phyloP scores from a whole-genome alignment of 805 yeast genomes.

The Maudiozyma turicensis region DNA sequence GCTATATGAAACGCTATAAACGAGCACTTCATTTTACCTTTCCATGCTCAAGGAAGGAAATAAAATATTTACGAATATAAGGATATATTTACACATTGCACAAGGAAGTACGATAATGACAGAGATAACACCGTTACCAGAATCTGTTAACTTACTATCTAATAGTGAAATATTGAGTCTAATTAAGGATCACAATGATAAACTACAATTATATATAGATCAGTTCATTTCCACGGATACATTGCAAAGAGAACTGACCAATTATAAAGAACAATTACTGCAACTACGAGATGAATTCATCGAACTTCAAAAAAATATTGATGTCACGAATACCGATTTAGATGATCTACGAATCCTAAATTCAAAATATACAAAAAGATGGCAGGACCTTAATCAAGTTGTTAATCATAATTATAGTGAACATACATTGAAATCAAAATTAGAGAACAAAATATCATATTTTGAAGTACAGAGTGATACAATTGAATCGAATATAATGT shows the following conservation, averaged over 20 bases:
- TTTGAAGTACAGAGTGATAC: constrained; percentile 20
- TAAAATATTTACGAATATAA: no score
- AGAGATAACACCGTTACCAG: constrained; percentile 11
- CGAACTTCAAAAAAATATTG: constrained; percentile 20
- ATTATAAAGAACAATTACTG: constrained; percentile 9
- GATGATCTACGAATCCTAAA: constrained; percentile 22
- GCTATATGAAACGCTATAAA: no score
- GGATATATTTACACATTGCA: no score
- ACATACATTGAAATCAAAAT: constrained; percentile 25
- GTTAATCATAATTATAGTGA: constrained; percentile 34
- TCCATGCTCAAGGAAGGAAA: no score
- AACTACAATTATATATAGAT: constrained; percentile 16
- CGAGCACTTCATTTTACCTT: no score
- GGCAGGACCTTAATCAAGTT: constrained; percentile 30
- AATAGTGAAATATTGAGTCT: constrained; percentile 17
- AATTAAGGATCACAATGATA: constrained; percentile 8
- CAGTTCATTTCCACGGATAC: constrained; percentile 16
- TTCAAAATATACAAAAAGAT: constrained; percentile 24
- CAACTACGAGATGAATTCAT: constrained; percentile 16
- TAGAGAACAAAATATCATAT: constrained; percentile 26
- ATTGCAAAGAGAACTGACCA: constrained; percentile 4
- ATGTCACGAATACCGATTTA: constrained; percentile 19
- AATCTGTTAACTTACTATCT: constrained; percentile 16
- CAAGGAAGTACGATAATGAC: no score
- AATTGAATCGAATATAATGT: constrained; percentile 7